Evolutionary conservation across 768 basidiomycete species (phyloP), one percentile per base, ranked within the genome.

Genomic region (Lactifluus volemus): DNA sequence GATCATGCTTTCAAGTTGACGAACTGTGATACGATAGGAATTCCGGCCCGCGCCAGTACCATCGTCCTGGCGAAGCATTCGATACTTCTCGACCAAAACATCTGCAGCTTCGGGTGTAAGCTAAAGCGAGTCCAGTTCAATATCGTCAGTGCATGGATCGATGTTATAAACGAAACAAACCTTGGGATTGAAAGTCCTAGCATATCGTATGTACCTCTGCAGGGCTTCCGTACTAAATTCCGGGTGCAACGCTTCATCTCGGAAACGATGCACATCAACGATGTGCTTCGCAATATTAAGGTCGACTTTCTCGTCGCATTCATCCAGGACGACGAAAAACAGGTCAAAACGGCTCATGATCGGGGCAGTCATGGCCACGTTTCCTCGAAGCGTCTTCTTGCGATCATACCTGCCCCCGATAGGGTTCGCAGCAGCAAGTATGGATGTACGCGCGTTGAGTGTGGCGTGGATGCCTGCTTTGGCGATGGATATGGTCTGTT

Each of bases 401-500:
- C 93, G 81, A 72, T 99, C 96, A 68, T 99, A 99, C 60, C 97
- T 79, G 12, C 97, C 97, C 4, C 94, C 90, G n/a, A 98, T 79
- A 6, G 97, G 97, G 74, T 99, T 99, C 5, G 97, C 96, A 30
- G 97, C 97, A 1, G 97, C 97, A 29, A 99, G 84, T 65, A 99
- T 98, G 4, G 92, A 95, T 0, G 97, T 98, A 11, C 97, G 85
- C 1, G 97, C 97, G 68, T 99, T 99, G 57, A 99, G 81, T 0
- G 97, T 99, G 0, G 97, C 96, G 68, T 98, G 96, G 66, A 99
- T 99, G 59, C 97, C 97, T 2, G 97, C 97, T 72, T 99, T 99
- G 45, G 97, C 97, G 65, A 98, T 98, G 32, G 94, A 97, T 68
- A 98, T 98, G 1, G 96, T 98, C 76, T 98, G 95, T 75, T 98